phyloP scores from a whole-genome alignment of 441 rosid species.

The Geranium incanum region DNA sequence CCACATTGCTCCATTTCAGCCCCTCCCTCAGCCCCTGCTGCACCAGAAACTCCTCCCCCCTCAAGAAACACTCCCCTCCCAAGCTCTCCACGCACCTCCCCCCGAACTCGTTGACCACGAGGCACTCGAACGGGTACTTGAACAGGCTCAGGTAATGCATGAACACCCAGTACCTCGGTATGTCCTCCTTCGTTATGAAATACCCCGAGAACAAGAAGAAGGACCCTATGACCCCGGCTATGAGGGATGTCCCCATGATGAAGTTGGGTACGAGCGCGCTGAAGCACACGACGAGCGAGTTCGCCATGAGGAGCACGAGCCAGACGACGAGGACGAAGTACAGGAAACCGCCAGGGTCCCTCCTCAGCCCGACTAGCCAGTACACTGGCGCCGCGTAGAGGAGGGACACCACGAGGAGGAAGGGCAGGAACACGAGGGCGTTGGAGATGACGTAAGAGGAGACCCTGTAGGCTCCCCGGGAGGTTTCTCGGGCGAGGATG shows the following conservation, averaged over 20 bases:
- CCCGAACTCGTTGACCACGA: constrained; percentile 30
- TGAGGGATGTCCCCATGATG: constrained; percentile 28
- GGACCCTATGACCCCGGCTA: constrained; percentile 24
- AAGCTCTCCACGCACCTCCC: constrained; percentile 29
- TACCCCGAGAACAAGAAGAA: constrained; percentile 34
- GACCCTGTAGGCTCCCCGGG: constrained; percentile 34
- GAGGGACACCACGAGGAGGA: constrained; percentile 27
- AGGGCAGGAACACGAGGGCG: constrained; percentile 26
- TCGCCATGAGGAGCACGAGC: constrained; percentile 29
- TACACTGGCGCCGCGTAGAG: constrained; percentile 30
- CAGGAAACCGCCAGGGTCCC: constrained; percentile 22
- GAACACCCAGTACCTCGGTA: constrained; percentile 27
- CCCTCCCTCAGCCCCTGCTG: constrained; percentile 34
- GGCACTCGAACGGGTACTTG: constrained; percentile 34
- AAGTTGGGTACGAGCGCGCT: constrained; percentile 30
- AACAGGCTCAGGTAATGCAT: constrained; percentile 34
- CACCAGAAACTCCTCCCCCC: constrained; percentile 30
- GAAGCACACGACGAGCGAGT: constrained; percentile 30
- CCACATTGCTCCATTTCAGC: constrained; percentile 34
- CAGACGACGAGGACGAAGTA: constrained; percentile 27
- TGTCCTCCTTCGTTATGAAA: constrained; percentile 28
- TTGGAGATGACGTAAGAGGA: constrained; percentile 33
- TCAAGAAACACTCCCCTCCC: constrained; percentile 30
- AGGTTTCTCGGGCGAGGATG: constrained; percentile 30
- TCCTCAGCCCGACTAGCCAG: constrained; percentile 33